phyloP scores from a whole-genome alignment of 805 yeast species.

The Blastobotrys peoriensis region DNA sequence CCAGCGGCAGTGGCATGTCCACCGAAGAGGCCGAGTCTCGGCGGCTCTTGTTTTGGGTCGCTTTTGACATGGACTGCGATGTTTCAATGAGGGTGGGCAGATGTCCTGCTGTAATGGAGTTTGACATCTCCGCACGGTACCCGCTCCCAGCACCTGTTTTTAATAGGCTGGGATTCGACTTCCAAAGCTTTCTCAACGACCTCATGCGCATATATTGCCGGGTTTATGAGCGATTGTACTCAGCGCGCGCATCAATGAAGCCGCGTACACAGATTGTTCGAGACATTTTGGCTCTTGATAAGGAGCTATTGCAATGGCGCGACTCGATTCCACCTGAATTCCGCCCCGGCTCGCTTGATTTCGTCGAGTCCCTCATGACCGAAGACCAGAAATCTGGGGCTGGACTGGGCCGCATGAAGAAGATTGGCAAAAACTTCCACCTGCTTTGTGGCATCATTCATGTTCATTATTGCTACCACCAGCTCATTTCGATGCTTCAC shows the following conservation, averaged over 20 bases:
- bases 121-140: conserved; percentile 14
- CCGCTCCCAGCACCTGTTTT: conserved; percentile 6
- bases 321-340: conserved; percentile 14
- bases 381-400: neutral
- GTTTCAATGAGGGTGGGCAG: conserved; percentile 42
- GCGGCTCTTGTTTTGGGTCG: conserved; percentile 43
- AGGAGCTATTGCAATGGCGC: conserved; percentile 19
- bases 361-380: conserved; percentile 1
- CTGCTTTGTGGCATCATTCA: conserved; percentile 10
- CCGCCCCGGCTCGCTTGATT: conserved; percentile 12
- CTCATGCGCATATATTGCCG: conserved; percentile 13
- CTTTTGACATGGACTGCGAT: conserved; percentile 43
- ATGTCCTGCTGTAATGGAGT: conserved; percentile 37
- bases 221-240: conserved; percentile 13
- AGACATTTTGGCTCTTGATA: conserved; percentile 15
- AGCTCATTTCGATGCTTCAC: conserved; percentile 18
- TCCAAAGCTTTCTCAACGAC: conserved; percentile 1
- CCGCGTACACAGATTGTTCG: conserved; percentile 12
- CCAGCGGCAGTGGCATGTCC: conserved; percentile 33
- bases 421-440: conserved; percentile 7
- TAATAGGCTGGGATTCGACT: conserved; percentile 2
- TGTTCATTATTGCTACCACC: conserved; percentile 19
- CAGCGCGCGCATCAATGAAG: conserved; percentile 14
- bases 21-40: conserved; percentile 35
- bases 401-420: too few species aligned